Conservation (phyloP, 441 rosid species). For the Capsella rubella region DNA sequence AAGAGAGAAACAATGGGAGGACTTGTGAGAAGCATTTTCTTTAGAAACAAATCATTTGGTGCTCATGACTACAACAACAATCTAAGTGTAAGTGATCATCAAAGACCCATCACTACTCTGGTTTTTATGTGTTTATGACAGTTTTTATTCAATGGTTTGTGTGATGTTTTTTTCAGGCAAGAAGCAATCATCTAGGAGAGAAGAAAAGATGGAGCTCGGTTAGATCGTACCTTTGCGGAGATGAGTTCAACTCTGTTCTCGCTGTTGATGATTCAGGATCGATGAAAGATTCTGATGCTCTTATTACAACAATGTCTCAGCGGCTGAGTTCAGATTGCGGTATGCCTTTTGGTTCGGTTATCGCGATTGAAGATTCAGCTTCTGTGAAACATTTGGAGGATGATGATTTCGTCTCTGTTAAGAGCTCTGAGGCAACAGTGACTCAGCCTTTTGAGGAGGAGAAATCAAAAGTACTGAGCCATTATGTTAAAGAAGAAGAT, state of each 20-base stretch:
- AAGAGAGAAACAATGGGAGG: constrained; percentile 63
- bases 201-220: constrained; percentile 70
- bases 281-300: constrained; percentile 61
- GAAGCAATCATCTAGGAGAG: constrained; percentile 49
- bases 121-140: background rate
- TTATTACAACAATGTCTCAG: constrained; percentile 57
- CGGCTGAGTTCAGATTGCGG: constrained; percentile 22
- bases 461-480: background rate
- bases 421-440: constrained; percentile 75
- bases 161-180: constrained; percentile 54
- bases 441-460: constrained; percentile 50
- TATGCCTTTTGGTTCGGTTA: constrained; percentile 55
- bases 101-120: background rate
- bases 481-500: constrained; percentile 6
- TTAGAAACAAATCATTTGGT: constrained; percentile 59
- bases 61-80: constrained; percentile 52
- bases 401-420: constrained; percentile 62
- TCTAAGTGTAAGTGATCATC: background rate
- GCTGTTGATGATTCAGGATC: constrained; percentile 87
- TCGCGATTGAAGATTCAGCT: constrained; percentile 77
- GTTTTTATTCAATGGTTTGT: background rate
- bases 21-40: constrained; percentile 72
- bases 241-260: constrained; percentile 71
- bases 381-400: constrained; percentile 68
- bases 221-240: constrained; percentile 74